phyloP scores from a whole-genome alignment of 352 stramenopile species.

The Globisporangium megalacanthum region DNA sequence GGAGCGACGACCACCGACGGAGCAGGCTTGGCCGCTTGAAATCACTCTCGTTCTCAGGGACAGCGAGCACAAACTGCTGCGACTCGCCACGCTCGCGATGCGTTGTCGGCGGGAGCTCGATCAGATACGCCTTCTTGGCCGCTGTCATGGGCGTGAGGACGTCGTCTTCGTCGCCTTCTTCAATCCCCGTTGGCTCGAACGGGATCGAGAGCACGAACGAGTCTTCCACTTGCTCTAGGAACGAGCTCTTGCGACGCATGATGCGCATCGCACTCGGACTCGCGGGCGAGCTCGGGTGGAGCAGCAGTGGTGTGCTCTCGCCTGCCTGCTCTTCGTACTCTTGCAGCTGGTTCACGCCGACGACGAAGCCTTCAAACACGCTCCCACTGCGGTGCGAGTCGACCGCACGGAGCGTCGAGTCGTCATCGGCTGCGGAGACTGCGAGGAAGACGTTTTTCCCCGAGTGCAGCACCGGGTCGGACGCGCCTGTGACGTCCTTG shows the following conservation, averaged over 20 bases:
- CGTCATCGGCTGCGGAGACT: constrained; percentile 49
- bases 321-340: constrained; percentile 17
- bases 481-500: not conserved
- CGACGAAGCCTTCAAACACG: constrained; percentile 67
- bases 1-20: constrained; percentile 31
- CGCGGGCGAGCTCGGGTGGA: constrained; percentile 17
- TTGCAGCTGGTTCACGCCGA: constrained; percentile 60
- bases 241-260: constrained; percentile 36
- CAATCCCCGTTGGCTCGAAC: constrained; percentile 37
- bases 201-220: constrained; percentile 76
- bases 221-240: constrained; percentile 54
- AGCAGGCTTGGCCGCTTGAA: constrained; percentile 14
- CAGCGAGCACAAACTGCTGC: constrained; percentile 63
- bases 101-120: constrained; percentile 60
- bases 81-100: constrained; percentile 25
- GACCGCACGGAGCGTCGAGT: constrained; percentile 61
- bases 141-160: constrained; percentile 16
- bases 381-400: constrained; percentile 41
- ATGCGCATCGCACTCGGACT: constrained; percentile 13
- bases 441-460: constrained; percentile 72
- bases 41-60: constrained; percentile 41
- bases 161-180: constrained; percentile 12
- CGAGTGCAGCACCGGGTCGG: constrained; percentile 23
- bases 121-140: constrained; percentile 51
- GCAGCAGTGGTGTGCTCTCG: constrained; percentile 38